These are phyloP conservation scores for Epichloe glyceriae DNA, from an alignment of 2,329 filamentous ascomycete genomes.

Conservation along the genomic window DNA sequence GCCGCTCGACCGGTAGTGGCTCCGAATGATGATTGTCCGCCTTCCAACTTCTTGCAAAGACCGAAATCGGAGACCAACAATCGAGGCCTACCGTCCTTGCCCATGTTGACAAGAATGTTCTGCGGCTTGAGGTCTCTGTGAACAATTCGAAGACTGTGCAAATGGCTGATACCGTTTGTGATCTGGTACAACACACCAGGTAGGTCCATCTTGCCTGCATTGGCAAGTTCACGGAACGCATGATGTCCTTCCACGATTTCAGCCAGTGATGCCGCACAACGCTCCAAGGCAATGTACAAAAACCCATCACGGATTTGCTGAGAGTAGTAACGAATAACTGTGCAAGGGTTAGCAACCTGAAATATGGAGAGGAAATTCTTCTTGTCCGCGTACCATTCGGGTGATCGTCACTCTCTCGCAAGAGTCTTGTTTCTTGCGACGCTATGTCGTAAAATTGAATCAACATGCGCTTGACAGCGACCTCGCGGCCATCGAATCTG, in stretches of 20 bases:
- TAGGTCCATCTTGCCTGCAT: conserved; percentile 60
- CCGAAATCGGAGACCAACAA: conserved; percentile 96
- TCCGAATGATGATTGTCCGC: conserved; percentile 85
- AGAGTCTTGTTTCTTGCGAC: conserved; percentile 78
- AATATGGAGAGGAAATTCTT: neutral
- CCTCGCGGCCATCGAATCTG: conserved; percentile 83
- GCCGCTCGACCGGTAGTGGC: conserved; percentile 88
- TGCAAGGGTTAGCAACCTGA: neutral
- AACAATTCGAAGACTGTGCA: conserved; percentile 87
- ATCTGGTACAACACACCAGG: conserved; percentile 78
- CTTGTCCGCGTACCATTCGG: conserved; percentile 51
- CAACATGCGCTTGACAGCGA: conserved; percentile 94
- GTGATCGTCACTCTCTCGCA: conserved; percentile 91
- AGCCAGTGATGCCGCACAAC: conserved; percentile 85
- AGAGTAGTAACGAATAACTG: conserved; percentile 89
- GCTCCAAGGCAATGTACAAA: conserved; percentile 88
- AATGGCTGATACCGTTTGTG: conserved; percentile 72
- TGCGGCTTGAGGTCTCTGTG: conserved; percentile 96
- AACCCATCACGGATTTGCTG: conserved; percentile 83
- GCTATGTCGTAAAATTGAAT: conserved; percentile 94
- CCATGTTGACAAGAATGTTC: conserved; percentile 79
- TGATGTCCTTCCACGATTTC: conserved; percentile 74
- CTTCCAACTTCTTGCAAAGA: conserved; percentile 91
- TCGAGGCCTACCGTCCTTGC: conserved; percentile 57
- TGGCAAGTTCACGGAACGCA: conserved; percentile 54